A percentile compares a stretch with the other conserved stretches of the same genome.
These are phyloP conservation scores for Artemisia argyi DNA, from an alignment of 129 eudicot species.

Conservation along the genomic window DNA sequence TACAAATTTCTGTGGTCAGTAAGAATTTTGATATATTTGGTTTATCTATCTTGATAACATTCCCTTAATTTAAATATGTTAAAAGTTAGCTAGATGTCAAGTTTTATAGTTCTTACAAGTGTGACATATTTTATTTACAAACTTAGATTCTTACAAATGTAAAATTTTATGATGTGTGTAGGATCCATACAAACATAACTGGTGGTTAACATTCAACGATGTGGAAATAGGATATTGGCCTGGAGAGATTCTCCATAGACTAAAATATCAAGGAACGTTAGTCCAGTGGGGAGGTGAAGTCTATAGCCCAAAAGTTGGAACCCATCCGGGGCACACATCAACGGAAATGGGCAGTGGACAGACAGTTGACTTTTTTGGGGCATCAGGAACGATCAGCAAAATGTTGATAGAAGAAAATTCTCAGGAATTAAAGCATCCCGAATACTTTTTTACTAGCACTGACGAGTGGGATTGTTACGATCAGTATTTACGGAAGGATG, in stretches of 20 bases:
- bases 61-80: not conserved
- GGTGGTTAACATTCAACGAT: conserved; percentile 24
- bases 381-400: no score
- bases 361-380: no score
- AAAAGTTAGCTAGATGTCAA: not conserved
- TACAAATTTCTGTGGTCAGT: conserved; percentile 33
- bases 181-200: conserved; percentile 25
- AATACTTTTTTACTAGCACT: no score
- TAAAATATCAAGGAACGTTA: conserved; percentile 17
- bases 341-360: conserved; percentile 24
- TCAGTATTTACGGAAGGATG: not conserved
- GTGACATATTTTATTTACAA: not conserved
- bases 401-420: no score
- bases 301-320: conserved; percentile 27
- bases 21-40: not conserved
- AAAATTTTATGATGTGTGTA: not conserved
- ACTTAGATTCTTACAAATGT: not conserved
- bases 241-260: not conserved
- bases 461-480: no score
- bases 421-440: no score
- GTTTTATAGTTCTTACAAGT: not conserved
- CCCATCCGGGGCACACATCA: conserved; percentile 19
- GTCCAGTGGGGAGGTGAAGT: conserved; percentile 42
- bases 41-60: not conserved
- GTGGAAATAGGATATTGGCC: conserved; percentile 36